Evolutionary conservation across 2,329 filamentous ascomycete genomes (phyloP).

Genomic region (Chalaropsis ovoidea): DNA sequence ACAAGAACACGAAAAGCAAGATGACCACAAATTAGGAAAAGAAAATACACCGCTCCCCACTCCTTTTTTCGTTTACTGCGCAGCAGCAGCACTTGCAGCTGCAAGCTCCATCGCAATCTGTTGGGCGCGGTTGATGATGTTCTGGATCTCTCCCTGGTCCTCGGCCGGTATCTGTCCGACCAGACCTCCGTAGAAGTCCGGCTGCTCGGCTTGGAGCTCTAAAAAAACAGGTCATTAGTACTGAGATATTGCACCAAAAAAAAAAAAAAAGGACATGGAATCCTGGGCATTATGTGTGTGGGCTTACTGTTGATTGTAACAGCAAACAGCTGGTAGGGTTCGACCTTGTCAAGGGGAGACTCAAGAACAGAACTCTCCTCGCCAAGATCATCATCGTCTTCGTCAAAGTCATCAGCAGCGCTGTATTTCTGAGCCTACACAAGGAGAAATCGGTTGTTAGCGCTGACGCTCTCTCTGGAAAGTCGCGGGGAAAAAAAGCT

Average conservation of each 20-base stretch:
- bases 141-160: conserved; percentile 71
- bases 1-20: neutral
- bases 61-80: conserved; percentile 11
- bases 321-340: conserved; percentile 87
- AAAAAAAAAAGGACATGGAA: neutral
- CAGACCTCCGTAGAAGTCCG: conserved; percentile 73
- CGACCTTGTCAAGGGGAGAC: conserved; percentile 87
- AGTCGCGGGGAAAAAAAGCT: neutral
- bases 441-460: conserved; percentile 27
- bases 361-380: conserved; percentile 90
- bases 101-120: conserved; percentile 36
- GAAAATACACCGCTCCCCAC: conserved; percentile 2
- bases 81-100: conserved; percentile 28
- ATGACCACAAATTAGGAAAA: conserved; percentile 7
- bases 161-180: conserved; percentile 68
- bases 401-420: conserved; percentile 48
- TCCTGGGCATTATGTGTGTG: neutral
- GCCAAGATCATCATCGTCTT: conserved; percentile 66
- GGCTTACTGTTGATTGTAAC: conserved; percentile 68
- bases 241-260: neutral
- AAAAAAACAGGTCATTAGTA: neutral
- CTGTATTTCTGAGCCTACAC: conserved; percentile 71
- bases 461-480: neutral
- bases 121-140: conserved; percentile 56
- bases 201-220: conserved; percentile 86